phyloP scores from a whole-genome alignment of 192 early-diverging fungal species.

The Lunasporangiospora selenospora region DNA sequence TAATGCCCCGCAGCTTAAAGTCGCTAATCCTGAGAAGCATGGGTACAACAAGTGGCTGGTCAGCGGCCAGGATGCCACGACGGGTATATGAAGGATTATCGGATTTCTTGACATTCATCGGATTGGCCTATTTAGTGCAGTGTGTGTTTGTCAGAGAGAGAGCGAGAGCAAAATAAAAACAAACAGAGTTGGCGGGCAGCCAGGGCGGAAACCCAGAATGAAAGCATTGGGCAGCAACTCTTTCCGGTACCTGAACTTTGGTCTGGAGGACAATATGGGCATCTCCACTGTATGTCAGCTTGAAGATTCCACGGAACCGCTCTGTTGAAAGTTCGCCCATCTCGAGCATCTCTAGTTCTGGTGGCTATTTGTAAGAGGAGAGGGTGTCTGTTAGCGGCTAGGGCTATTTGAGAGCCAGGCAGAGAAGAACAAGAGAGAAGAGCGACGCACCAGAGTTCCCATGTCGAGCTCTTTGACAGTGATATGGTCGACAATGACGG shows the following conservation, averaged over 20 bases:
- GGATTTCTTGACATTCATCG: slow-evolving; percentile 64
- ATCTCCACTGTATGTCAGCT: slow-evolving; percentile 92
- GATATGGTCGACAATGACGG: slow-evolving; percentile 93
- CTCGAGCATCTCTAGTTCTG: slow-evolving; percentile 97
- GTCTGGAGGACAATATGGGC: slow-evolving; percentile 92
- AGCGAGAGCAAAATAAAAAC: too few species aligned
- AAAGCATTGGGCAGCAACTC: neutral
- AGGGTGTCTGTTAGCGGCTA: too few species aligned
- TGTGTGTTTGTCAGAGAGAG: neutral
- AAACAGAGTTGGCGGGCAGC: too few species aligned
- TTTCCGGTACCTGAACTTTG: slow-evolving; percentile 92
- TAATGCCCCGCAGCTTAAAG: slow-evolving; percentile 88
- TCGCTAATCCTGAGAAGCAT: slow-evolving; percentile 94
- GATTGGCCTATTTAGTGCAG: slow-evolving; percentile 70
- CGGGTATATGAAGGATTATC: slow-evolving; percentile 70
- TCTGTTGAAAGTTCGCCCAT: slow-evolving; percentile 96
- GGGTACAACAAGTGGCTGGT: slow-evolving; percentile 93
- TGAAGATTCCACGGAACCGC: slow-evolving; percentile 95
- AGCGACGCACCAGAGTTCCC: slow-evolving; percentile 75
- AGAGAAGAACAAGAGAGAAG: neutral
- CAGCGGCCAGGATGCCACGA: slow-evolving; percentile 82
- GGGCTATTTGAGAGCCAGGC: too few species aligned
- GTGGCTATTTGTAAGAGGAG: too few species aligned
- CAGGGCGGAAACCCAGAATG: neutral
- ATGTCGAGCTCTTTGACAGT: slow-evolving; percentile 92